Evolutionary conservation across 257 asterid species (phyloP).

Genomic region (Handroanthus guayacan): DNA sequence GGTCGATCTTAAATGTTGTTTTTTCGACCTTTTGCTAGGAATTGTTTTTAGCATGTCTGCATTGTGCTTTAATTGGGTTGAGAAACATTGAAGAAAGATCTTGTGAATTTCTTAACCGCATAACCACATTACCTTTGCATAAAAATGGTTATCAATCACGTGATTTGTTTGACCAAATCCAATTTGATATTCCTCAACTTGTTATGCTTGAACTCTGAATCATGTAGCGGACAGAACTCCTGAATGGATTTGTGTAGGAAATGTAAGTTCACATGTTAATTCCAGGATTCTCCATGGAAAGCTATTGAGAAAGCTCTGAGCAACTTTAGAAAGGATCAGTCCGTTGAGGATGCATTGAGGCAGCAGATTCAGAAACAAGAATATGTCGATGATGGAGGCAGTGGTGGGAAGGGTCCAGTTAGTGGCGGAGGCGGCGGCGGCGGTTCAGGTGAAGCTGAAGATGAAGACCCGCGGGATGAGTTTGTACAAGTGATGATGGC

Average conservation of each 20-base stretch:
- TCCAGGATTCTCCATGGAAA: conserved; percentile 75
- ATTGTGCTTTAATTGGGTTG: neutral
- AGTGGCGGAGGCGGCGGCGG: conserved; percentile 56
- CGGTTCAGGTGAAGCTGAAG: conserved; percentile 61
- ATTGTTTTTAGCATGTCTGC: neutral
- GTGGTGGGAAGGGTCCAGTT: conserved; percentile 54
- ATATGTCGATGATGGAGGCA: conserved; percentile 64
- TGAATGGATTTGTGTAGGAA: conserved; percentile 3
- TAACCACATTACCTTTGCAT: conserved; percentile 2
- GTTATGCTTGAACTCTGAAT: neutral
- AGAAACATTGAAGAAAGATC: neutral
- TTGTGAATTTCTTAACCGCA: neutral
- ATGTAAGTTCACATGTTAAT: conserved; percentile 22
- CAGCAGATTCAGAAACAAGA: conserved; percentile 83
- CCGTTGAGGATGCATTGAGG: conserved; percentile 71
- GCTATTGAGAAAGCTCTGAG: conserved; percentile 66
- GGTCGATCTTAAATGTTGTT: neutral
- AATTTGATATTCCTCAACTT: neutral
- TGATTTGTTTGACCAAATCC: neutral
- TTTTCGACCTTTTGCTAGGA: neutral
- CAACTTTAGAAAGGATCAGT: conserved; percentile 58
- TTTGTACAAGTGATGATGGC: conserved; percentile 60
- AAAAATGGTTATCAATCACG: neutral
- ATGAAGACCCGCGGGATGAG: conserved; percentile 61
- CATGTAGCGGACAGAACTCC: neutral